Base-by-base conservation (phyloP, 2,329 filamentous ascomycete species). In the Paracamarosporium sp. region DNA sequence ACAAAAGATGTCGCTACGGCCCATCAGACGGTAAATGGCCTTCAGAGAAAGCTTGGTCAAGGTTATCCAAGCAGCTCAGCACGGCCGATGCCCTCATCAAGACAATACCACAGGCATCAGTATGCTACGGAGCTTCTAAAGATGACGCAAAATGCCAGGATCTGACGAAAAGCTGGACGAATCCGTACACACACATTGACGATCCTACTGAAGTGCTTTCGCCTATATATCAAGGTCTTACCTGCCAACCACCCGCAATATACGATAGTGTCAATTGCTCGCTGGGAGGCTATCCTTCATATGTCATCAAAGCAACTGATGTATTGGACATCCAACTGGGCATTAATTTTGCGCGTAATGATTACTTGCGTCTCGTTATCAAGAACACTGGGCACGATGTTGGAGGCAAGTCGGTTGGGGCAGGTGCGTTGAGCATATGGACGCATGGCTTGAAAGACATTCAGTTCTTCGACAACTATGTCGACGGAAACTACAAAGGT, bases 311-410 rank as follows among this genome's bases (percentile, higher is more conserved):
- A 9, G 66, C 60, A 13, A 63, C 57, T 4, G 68, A 55, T 3
- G 69, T 71, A 3, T 45, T 66, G 1, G 63, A 73, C 31, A 68
- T 73, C 1, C 69, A 72, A 40, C 53, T 65, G 8, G 65, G 57
- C 1, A 64, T 73, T 48, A 72, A 72, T 43, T 75, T 75, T 54
- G 72, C 65, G 0, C 54, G 65, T 0, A 64, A 66, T 5, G 46
- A 69, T 38, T 61, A 68, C 13, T 24, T 75, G 1, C 65, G 72
- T 1, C 57, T 75, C 2, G 57, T 74, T 1, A 55, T 75, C n/a
- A 70, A 69, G 31, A 74, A 72, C 30, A 74, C 72, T 1, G 70
- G 72, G 0, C 72, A 75, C 22, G 70, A 72, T 45, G 73, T 65
- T 54, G 33, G 58, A 0, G 71, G 71, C 6, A 72, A 72, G 35